Base-by-base conservation (phyloP, 352 stramenopile genomes). In the Globisporangium parvum region DNA sequence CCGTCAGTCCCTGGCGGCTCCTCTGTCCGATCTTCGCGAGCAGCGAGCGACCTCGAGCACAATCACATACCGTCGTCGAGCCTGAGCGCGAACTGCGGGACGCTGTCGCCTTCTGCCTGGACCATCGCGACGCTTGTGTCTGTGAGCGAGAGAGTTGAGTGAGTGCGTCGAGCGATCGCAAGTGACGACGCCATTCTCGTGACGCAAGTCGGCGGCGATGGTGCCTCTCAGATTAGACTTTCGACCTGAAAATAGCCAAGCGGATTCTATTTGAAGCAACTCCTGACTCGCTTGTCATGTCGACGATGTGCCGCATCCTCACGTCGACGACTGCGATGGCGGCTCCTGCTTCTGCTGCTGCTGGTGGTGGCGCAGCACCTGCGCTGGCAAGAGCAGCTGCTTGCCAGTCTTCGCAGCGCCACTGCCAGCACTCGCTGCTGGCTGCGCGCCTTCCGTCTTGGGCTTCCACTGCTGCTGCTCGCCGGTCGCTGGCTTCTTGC, bases 331-430 rank as follows among this genome's bases (percentile, higher is more conserved):
- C 42, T 41, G 10, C 14, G 10, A 45, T 31, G 17, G 17, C 41
- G 6, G 17, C 23, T 63, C 20, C 42, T 51, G 40, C 52, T 69
- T 61, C 28, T 68, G 48, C 50, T 75, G 59, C 42, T 77, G 67
- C 48, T 83, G 71, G 26, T 80, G 68, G 21, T 83, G 69, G 12
- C 70, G 66, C 65, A 85, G 57, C 17, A 85, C 44, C 63, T 85
- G 74, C 26, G 74, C 65, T n/a, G 74, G 74, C 21, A 85, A 62
- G 26, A 85, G 56, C 17, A 85, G 53, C 20, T 71, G 59, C 9
- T 57, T 53, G 28, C 50, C 57, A 33, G 41, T 4, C 9, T 47
- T 47, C 45, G 65, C 59, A 0, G 69, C 28, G 50, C 67, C 73
- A 2, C 12, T 23, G 18, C 33, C 20, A 2, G 31, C 12, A 9